A percentile compares a stretch with the other conserved stretches of the same genome.
These are phyloP conservation scores for Smittium mucronatum DNA, from an alignment of 371 early-diverging fungal species.

Conservation along the genomic window DNA sequence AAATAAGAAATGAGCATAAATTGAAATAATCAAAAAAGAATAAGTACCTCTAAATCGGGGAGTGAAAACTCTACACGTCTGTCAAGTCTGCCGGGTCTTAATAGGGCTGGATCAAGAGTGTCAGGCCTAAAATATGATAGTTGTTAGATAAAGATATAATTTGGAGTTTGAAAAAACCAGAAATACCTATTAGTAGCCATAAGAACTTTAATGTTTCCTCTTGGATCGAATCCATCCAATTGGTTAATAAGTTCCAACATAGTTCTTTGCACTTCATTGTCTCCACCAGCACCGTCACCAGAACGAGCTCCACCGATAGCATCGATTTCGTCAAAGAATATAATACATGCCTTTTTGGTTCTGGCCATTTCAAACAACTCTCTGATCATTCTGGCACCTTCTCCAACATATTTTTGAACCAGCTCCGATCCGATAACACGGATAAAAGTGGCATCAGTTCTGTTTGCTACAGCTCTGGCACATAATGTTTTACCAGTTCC, in stretches of 20 bases:
- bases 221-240: conserved; percentile 96
- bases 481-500: conserved; percentile 95
- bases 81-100: conserved; percentile 98
- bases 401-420: conserved; percentile 99
- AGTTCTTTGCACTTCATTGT: conserved; percentile 99
- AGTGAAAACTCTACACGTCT: conserved; percentile 99
- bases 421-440: conserved; percentile 97
- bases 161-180: too few relatives aligned
- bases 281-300: conserved; percentile 96
- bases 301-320: conserved; percentile 99
- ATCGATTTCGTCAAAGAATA: conserved; percentile 99
- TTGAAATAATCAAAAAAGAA: too few relatives aligned
- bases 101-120: conserved; percentile 98
- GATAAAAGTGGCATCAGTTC: conserved; percentile 91
- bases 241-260: conserved; percentile 99
- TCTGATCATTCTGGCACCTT: conserved; percentile 97
- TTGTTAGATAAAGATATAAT: too few relatives aligned
- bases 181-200: conserved; percentile 99
- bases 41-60: conserved; percentile 98
- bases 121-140: too few relatives aligned
- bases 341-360: conserved; percentile 98
- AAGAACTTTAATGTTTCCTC: conserved; percentile 98
- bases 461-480: conserved; percentile 97
- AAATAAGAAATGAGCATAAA: too few relatives aligned
- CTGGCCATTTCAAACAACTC: conserved; percentile 98